Conservation (phyloP, 805 yeast genomes). For the Ogataea parapolymorpha region DNA sequence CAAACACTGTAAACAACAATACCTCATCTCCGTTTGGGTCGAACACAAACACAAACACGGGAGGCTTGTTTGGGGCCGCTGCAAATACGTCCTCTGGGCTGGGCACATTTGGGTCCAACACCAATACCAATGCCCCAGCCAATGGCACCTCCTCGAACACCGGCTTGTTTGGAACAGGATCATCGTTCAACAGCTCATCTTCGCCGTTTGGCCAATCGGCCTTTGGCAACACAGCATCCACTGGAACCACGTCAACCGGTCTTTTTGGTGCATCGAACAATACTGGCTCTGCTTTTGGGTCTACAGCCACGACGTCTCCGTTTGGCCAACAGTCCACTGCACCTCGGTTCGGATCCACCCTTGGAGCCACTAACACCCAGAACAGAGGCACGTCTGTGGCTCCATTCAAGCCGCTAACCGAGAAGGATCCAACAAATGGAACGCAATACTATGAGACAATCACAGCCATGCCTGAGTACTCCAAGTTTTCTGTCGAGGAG, state of each 20-base stretch:
- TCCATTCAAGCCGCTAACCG: constrained; percentile 68
- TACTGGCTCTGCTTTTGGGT: constrained; percentile 33
- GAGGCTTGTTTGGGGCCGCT: constrained; percentile 36
- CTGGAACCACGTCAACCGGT: constrained; percentile 8
- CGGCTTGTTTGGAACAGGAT: constrained; percentile 29
- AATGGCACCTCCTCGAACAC: constrained; percentile 21
- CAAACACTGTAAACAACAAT: constrained; percentile 22
- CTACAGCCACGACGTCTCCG: constrained; percentile 31
- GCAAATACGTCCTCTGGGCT: constrained; percentile 27
- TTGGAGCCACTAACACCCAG: constrained; percentile 32
- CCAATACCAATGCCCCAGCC: constrained; percentile 20
- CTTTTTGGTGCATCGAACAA: constrained; percentile 22
- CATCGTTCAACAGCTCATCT: constrained; percentile 16
- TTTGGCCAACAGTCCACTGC: constrained; percentile 36
- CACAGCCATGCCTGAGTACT: constrained; percentile 87
- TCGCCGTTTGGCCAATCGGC: constrained; percentile 48
- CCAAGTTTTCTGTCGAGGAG: constrained; percentile 79
- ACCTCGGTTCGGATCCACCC: constrained; percentile 32
- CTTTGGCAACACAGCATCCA: constrained; percentile 30
- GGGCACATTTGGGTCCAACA: constrained; percentile 34
- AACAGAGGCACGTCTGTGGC: constrained; percentile 66
- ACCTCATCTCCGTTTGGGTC: constrained; percentile 22
- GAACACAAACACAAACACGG: constrained; percentile 23
- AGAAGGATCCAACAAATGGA: constrained; percentile 64
- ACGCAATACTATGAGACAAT: constrained; percentile 68